Percentiles rank a stretch among this genome's conserved stretches.
These are phyloP conservation scores for Lasiosphaeria ovina DNA, from an alignment of 495 filamentous ascomycete species.

Conservation along the genomic window DNA sequence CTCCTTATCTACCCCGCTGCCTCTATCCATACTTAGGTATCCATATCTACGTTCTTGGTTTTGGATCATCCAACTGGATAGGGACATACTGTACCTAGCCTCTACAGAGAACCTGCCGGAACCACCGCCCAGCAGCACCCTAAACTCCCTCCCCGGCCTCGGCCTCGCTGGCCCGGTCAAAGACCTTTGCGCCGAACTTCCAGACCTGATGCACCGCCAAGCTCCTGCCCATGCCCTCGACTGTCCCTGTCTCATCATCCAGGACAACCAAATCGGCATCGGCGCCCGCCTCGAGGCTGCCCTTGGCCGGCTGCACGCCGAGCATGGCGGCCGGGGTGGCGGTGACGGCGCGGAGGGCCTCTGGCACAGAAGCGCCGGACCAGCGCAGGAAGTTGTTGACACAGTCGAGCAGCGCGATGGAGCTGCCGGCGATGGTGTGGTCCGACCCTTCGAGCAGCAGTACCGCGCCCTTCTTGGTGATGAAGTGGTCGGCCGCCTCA, in stretches of 20 bases:
- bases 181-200: constrained; percentile 28
- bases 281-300: constrained; percentile 61
- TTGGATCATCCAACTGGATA: no score
- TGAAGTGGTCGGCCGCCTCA: constrained; percentile 50
- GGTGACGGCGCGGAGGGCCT: constrained; percentile 69
- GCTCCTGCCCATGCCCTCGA: constrained; percentile 4
- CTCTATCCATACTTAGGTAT: no score
- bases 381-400: constrained; percentile 76
- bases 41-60: no score
- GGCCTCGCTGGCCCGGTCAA: constrained; percentile 6
- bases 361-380: constrained; percentile 60
- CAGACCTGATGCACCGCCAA: constrained; percentile 29
- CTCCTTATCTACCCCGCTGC: no score
- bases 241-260: constrained; percentile 41
- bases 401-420: constrained; percentile 72
- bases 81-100: no score
- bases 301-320: constrained; percentile 64
- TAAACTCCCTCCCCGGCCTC: no score
- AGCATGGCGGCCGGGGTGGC: constrained; percentile 71
- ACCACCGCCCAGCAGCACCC: no score
- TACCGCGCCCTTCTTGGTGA: constrained; percentile 63
- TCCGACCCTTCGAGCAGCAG: constrained; percentile 67
- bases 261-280: constrained; percentile 81
- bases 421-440: constrained; percentile 66
- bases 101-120: no score